Evolutionary conservation across 2,329 filamentous ascomycete genomes (phyloP).

Genomic region (Ophiostoma sp.): DNA sequence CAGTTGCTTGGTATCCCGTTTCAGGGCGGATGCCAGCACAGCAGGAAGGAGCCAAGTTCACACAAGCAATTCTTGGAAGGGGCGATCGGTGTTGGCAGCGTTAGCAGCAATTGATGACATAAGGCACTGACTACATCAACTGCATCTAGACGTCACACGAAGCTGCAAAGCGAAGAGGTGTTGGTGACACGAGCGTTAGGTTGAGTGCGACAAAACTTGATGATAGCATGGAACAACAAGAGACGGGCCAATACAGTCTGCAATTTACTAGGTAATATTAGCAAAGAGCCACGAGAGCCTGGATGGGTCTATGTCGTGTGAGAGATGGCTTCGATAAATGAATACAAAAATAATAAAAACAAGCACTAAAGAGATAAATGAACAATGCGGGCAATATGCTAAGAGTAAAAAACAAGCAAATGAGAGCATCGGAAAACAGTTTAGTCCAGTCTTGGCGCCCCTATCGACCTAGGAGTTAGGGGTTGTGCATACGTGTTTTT

Average conservation of each 20-base stretch:
- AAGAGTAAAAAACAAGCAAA: not conserved
- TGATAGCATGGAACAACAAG: no score
- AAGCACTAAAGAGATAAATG: not conserved
- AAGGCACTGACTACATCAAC: not conserved
- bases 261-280: no score
- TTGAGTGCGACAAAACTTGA: no score
- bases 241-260: no score
- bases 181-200: no score
- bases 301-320: no score
- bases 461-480: not conserved
- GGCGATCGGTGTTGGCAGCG: not conserved
- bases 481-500: not conserved
- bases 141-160: not conserved
- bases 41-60: slow-evolving; percentile 7
- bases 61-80: slow-evolving; percentile 12
- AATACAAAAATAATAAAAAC: not conserved
- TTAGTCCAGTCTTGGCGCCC: not conserved
- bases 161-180: not conserved
- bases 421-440: not conserved
- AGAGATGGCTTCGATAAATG: not conserved
- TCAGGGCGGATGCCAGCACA: not conserved
- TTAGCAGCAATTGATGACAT: not conserved
- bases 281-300: no score
- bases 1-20: not conserved
- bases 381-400: not conserved